phyloP scores from a whole-genome alignment of 106 monocot genomes.

The Dioscorea dumetorum region DNA sequence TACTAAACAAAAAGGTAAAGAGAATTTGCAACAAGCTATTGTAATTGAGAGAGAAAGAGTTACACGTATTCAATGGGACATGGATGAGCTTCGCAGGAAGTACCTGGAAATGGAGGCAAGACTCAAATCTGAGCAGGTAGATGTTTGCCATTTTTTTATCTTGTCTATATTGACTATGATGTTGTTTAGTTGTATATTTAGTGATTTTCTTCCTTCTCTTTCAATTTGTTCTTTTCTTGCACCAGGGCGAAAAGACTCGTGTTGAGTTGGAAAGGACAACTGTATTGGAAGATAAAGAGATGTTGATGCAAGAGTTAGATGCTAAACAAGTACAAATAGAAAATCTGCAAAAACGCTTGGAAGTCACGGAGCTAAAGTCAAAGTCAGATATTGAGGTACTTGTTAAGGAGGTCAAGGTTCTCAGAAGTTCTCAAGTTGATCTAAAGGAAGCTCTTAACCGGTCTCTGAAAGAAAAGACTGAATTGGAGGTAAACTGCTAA shows the following conservation, averaged over 20 bases:
- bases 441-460: conserved; percentile 47
- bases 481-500: conserved; percentile 48
- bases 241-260: conserved; percentile 56
- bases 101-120: conserved; percentile 60
- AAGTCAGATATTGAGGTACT: conserved; percentile 87
- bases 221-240: conserved; percentile 3
- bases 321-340: conserved; percentile 39
- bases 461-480: conserved; percentile 64
- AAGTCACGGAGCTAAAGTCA: conserved; percentile 73
- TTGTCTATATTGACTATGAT: neutral
- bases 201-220: neutral
- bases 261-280: conserved; percentile 44
- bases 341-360: conserved; percentile 44
- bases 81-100: conserved; percentile 80
- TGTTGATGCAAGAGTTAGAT: conserved; percentile 50
- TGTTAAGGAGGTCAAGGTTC: conserved; percentile 77
- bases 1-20: conserved; percentile 70
- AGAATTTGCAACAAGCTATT: conserved; percentile 84
- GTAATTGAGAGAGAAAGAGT: conserved; percentile 86
- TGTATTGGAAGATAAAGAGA: conserved; percentile 47
- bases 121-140: conserved; percentile 64
- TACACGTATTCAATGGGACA: conserved; percentile 93
- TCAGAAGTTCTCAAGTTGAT: conserved; percentile 76
- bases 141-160: neutral
- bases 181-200: neutral